phyloP scores from a whole-genome alignment of 371 early-diverging fungal species.

The Parasitella parasitica region DNA sequence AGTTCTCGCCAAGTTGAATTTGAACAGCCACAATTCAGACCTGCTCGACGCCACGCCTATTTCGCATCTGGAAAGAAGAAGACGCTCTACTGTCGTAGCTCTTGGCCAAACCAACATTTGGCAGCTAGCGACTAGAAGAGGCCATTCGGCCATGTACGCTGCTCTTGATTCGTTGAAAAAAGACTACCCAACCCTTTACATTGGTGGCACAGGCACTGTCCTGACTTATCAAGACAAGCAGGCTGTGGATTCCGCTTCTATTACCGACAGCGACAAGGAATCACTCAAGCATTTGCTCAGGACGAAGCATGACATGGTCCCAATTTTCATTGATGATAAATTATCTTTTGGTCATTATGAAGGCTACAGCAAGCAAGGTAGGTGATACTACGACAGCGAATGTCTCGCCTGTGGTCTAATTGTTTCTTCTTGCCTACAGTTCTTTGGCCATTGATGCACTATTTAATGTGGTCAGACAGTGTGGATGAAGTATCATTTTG shows the following conservation, averaged over 20 bases:
- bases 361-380: conserved; percentile 90
- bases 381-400: not conserved
- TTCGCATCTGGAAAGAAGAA: conserved; percentile 31
- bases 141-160: conserved; percentile 85
- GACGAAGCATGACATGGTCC: conserved; percentile 59
- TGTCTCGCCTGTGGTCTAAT: conserved; percentile 5
- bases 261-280: conserved; percentile 39
- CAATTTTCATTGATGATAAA: conserved; percentile 78
- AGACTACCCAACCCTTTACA: conserved; percentile 57
- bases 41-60: conserved; percentile 21
- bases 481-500: conserved; percentile 78
- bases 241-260: not conserved
- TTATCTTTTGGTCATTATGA: conserved; percentile 82
- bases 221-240: conserved; percentile 29
- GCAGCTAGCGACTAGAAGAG: conserved; percentile 52
- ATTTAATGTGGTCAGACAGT: conserved; percentile 83
- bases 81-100: conserved; percentile 28
- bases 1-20: not conserved
- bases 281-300: conserved; percentile 42
- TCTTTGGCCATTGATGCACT: conserved; percentile 99
- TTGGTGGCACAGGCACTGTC: conserved; percentile 72
- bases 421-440: conserved; percentile 40
- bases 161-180: conserved; percentile 61
- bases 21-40: not conserved
- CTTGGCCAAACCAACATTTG: conserved; percentile 36